Percentiles rank a stretch among this genome's conserved stretches.
Conservation (phyloP, 805 yeast genomes). For the Wickerhamomyces mucosus region DNA sequence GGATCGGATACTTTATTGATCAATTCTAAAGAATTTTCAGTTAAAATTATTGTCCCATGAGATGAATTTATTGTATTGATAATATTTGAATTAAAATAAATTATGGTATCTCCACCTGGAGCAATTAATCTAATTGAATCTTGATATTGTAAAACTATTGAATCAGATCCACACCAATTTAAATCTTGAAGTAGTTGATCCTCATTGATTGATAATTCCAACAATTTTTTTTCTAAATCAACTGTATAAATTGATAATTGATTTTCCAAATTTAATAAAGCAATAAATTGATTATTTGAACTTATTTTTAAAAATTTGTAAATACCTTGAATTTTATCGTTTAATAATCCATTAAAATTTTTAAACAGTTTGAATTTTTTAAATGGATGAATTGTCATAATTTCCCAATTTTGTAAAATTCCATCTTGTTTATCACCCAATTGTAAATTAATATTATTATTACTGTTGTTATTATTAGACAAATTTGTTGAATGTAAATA, state of each 20-base stretch:
- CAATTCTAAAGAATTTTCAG: slow-evolving; percentile 43
- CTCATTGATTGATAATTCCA: too few relatives aligned
- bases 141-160: slow-evolving; percentile 48
- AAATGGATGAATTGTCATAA: too few relatives aligned
- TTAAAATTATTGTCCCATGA: slow-evolving; percentile 69
- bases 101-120: slow-evolving; percentile 49
- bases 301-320: not conserved
- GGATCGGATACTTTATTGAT: slow-evolving; percentile 50
- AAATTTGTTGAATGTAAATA: too few relatives aligned
- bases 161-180: slow-evolving; percentile 84
- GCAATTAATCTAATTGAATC: slow-evolving; percentile 67
- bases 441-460: too few relatives aligned
- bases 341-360: too few relatives aligned
- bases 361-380: too few relatives aligned
- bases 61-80: slow-evolving; percentile 38
- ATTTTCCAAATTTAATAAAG: not conserved
- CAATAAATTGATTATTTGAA: not conserved
- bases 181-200: slow-evolving; percentile 15
- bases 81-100: slow-evolving; percentile 34
- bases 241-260: too few relatives aligned
- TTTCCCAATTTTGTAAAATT: too few relatives aligned
- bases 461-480: too few relatives aligned
- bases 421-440: too few relatives aligned
- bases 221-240: too few relatives aligned
- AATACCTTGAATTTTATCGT: too few relatives aligned